phyloP scores from a whole-genome alignment of 495 filamentous ascomycete genomes.

The Cenococcum geophilum region DNA sequence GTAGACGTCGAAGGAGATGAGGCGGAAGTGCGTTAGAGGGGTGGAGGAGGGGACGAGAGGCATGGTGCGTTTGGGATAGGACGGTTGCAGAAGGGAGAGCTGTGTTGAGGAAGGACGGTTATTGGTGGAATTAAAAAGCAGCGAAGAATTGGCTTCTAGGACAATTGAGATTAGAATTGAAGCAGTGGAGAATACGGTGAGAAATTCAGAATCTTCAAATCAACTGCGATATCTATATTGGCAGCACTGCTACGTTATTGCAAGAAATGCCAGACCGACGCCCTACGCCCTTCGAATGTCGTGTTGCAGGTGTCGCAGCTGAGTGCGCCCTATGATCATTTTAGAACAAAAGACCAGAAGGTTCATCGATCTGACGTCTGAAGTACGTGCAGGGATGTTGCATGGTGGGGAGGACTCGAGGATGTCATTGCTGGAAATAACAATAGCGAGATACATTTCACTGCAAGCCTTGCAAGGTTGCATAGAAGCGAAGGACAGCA shows the following conservation, averaged over 20 bases:
- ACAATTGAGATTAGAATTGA: neutral
- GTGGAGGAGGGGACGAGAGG: constrained; percentile 1
- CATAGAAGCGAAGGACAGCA: no score
- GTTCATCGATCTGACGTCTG: no score
- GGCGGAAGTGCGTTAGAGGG: constrained; percentile 40
- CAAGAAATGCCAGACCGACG: neutral
- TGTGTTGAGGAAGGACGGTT: neutral
- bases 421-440: no score
- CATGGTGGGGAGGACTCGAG: no score
- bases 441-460: no score
- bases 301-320: no score
- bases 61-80: neutral
- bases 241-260: no score
- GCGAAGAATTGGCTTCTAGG: neutral
- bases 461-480: no score
- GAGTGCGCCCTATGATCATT: no score
- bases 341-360: no score
- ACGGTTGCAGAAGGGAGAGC: neutral
- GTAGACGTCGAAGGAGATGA: constrained; percentile 74
- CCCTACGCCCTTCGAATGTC: neutral
- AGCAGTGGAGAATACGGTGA: neutral
- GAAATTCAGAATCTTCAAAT: neutral
- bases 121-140: neutral
- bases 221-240: neutral
- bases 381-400: no score